phyloP scores from a whole-genome alignment of 1,139 yeast genomes.

The Geotrichum armillariae region DNA sequence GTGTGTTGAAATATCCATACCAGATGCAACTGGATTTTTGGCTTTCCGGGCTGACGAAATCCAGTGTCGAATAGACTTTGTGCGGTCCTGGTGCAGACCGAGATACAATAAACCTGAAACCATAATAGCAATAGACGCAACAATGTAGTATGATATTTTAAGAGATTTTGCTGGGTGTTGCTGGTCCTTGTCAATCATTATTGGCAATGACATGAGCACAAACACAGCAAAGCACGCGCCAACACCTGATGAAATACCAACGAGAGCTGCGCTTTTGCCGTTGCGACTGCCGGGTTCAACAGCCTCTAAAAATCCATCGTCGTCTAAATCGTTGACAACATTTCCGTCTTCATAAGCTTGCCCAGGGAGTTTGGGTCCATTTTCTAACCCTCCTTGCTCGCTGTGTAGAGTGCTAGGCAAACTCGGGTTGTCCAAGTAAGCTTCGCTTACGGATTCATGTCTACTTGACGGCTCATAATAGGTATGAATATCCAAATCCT shows the following conservation, averaged over 20 bases:
- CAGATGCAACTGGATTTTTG: background rate
- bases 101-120: constrained; percentile 44
- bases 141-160: constrained; percentile 49
- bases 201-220: constrained; percentile 71
- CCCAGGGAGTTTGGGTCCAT: background rate
- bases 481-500: background rate
- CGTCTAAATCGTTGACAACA: background rate
- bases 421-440: background rate
- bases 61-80: constrained; percentile 36
- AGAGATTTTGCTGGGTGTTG: constrained; percentile 48
- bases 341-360: background rate
- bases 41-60: constrained; percentile 10
- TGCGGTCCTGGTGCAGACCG: constrained; percentile 49
- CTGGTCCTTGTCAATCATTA: constrained; percentile 47
- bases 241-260: constrained; percentile 63
- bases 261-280: constrained; percentile 59
- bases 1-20: constrained; percentile 23
- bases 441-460: background rate
- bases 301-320: constrained; percentile 9
- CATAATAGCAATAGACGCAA: constrained; percentile 47
- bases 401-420: background rate
- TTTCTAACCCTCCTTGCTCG: background rate
- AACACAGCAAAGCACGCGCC: constrained; percentile 67
- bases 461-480: background rate
- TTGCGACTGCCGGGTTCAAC: constrained; percentile 34